A percentile compares a stretch with the other conserved stretches of the same genome.
Conservation (phyloP, 495 filamentous ascomycete species). For the Neurospora sp. region DNA sequence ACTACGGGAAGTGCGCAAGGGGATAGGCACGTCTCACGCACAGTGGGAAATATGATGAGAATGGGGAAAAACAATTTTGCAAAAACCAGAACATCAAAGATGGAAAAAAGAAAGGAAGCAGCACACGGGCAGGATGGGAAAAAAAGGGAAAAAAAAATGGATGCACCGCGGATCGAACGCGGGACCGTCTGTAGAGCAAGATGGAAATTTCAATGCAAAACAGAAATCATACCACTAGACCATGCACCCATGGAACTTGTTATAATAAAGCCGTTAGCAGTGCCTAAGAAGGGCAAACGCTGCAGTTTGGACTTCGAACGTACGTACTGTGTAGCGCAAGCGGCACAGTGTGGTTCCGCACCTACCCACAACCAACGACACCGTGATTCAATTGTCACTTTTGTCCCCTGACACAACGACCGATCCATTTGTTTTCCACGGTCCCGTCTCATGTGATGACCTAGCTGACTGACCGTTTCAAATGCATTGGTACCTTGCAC, state of each 20-base stretch:
- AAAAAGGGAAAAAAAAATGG: background rate
- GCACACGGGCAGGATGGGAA: background rate
- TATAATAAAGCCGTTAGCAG: background rate
- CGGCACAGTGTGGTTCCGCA: background rate
- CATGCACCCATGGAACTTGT: constrained; percentile 3
- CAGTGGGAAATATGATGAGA: background rate
- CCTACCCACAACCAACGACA: too few species aligned
- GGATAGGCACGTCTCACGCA: background rate
- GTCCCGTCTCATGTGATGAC: background rate
- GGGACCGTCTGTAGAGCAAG: constrained; percentile 2
- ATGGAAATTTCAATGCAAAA: constrained; percentile 3
- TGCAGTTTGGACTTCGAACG: background rate
- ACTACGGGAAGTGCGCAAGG: background rate
- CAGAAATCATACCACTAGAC: constrained; percentile 8
- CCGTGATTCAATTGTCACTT: background rate
- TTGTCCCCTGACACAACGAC: background rate
- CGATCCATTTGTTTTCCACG: background rate
- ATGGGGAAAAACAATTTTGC: background rate
- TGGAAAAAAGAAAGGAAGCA: background rate
- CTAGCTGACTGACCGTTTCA: background rate
- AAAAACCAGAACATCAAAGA: background rate
- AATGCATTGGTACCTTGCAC: background rate
- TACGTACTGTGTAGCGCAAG: too few species aligned
- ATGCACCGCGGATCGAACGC: background rate
- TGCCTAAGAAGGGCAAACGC: background rate